These are phyloP conservation scores for Leccinum insolens DNA, from an alignment of 1,284 basidiomycete species.

Conservation along the genomic window DNA sequence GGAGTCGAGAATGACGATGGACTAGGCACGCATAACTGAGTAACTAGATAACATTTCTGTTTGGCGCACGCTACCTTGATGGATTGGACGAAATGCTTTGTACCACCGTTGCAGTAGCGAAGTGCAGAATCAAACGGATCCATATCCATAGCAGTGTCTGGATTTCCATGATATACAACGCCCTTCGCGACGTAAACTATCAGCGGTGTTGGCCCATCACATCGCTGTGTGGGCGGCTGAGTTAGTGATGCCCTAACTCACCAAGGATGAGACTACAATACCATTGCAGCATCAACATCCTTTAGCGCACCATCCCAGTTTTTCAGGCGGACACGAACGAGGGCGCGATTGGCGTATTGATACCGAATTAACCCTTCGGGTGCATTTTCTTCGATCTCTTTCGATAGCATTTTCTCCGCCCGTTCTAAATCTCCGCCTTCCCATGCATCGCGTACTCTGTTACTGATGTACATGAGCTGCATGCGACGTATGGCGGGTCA, in stretches of 20 bases:
- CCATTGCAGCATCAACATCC: conserved; percentile 1
- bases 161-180: no score
- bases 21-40: background rate
- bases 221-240: no score
- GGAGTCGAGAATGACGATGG: conserved; percentile 1
- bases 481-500: background rate
- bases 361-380: no score
- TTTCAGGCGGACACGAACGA: background rate
- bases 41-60: background rate
- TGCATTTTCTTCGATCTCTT: no score
- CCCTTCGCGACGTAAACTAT: no score
- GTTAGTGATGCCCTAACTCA: background rate
- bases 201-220: no score
- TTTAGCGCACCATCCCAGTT: conserved; percentile 2
- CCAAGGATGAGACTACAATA: background rate
- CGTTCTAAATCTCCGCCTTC: no score
- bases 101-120: no score
- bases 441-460: background rate
- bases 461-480: conserved; percentile 13
- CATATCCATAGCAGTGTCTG: no score
- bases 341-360: background rate
- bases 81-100: no score
- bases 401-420: no score
- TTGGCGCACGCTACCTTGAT: background rate
- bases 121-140: no score